Conservation (phyloP, 2,329 filamentous ascomycete species). For the Ophiostoma triangulosporum region DNA sequence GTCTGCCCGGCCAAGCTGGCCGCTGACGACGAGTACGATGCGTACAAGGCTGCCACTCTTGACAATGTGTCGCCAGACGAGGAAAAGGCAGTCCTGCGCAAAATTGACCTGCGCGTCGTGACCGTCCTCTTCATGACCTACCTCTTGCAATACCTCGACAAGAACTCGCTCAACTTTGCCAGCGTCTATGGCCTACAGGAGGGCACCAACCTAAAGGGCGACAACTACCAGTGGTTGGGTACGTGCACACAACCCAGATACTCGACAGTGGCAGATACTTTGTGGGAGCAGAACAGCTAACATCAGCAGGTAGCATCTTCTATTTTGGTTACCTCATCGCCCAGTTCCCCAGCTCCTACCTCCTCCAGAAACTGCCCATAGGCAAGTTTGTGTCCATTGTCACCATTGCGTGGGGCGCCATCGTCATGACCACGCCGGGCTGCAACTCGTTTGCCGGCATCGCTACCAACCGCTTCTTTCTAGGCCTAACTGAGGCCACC, state of each 20-base stretch:
- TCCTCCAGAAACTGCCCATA: conserved; percentile 21
- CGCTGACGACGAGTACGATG: not conserved
- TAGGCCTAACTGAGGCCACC: conserved; percentile 50
- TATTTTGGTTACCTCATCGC: conserved; percentile 13
- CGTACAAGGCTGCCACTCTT: not conserved
- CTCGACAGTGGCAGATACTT: not conserved
- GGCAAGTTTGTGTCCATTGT: conserved; percentile 26
- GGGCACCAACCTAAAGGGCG: conserved; percentile 17
- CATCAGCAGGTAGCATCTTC: conserved; percentile 3
- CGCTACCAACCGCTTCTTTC: conserved; percentile 41
- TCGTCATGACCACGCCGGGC: conserved; percentile 37
- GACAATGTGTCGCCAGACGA: conserved; percentile 11
- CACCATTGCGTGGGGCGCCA: conserved; percentile 42
- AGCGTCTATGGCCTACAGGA: conserved; percentile 11
- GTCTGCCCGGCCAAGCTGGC: not conserved
- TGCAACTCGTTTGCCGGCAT: conserved; percentile 39
- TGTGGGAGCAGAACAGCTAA: not conserved
- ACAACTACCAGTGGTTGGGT: conserved; percentile 22
- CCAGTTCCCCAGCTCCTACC: conserved; percentile 19
- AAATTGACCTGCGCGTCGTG: conserved; percentile 44
- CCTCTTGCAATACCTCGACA: conserved; percentile 49
- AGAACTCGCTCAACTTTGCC: conserved; percentile 19
- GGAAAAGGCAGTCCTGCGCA: conserved; percentile 30
- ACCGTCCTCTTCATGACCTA: conserved; percentile 45
- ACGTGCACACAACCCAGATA: too few relatives aligned